phyloP scores from a whole-genome alignment of 164 flowering plant genomes.

The Berberis thunbergii region DNA sequence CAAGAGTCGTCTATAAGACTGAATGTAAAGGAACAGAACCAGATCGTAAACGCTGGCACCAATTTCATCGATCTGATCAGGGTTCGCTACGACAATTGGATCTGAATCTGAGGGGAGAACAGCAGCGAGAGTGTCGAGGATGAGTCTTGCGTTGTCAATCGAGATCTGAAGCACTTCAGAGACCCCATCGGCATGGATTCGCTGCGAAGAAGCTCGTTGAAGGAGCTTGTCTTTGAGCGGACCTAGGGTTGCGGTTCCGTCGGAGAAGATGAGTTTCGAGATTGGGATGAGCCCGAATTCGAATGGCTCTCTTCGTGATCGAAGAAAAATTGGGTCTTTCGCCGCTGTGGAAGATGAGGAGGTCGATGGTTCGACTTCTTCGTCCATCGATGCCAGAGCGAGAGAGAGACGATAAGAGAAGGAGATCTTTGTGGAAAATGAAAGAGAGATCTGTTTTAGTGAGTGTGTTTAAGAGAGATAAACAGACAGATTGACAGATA shows the following conservation, averaged over 20 bases:
- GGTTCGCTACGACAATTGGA: conserved; percentile 32
- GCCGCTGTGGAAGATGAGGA: conserved; percentile 13
- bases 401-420: no score
- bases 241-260: conserved; percentile 52
- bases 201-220: conserved; percentile 11
- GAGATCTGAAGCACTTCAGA: conserved; percentile 69
- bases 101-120: conserved; percentile 52
- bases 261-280: conserved; percentile 80
- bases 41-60: conserved; percentile 73
- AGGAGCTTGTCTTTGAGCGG: conserved; percentile 46
- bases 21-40: conserved; percentile 73
- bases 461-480: no score
- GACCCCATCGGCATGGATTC: conserved; percentile 35
- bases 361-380: conserved; percentile 18
- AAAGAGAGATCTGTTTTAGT: no score
- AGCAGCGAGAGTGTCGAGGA: conserved; percentile 69
- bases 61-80: conserved; percentile 32
- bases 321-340: conserved; percentile 22
- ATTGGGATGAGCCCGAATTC: conserved; percentile 92
- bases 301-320: conserved; percentile 72
- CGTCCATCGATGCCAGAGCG: conserved; percentile 6
- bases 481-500: no score
- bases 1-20: conserved; percentile 73
- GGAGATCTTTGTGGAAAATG: no score
- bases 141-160: conserved; percentile 60